phyloP scores from a whole-genome alignment of 495 filamentous ascomycete species.

The Podospora didyma region DNA sequence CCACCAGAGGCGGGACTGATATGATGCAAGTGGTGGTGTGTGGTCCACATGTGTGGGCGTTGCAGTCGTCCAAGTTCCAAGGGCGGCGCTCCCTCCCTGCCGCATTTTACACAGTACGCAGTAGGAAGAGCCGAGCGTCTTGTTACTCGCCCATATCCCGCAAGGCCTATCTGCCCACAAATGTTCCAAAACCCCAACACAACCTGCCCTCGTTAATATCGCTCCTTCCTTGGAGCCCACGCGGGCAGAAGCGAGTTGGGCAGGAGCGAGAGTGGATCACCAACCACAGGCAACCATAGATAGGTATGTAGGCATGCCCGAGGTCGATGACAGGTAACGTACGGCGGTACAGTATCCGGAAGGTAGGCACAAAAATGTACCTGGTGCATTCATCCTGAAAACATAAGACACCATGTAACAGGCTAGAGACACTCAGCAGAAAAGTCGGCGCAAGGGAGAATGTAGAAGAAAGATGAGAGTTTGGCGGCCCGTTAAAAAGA shows the following conservation, averaged over 20 bases:
- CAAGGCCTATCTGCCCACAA: too few species aligned
- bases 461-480: too few species aligned
- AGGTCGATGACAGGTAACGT: background rate
- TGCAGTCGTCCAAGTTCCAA: background rate
- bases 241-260: slow-evolving; percentile 28
- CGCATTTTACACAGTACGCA: background rate
- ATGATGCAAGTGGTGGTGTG: background rate
- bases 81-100: background rate
- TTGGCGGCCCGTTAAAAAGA: background rate
- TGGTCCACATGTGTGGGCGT: background rate
- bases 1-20: too few species aligned
- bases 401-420: too few species aligned
- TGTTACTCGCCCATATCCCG: too few species aligned
- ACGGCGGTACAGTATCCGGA: too few species aligned
- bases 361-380: too few species aligned
- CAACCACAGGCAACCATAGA: too few species aligned
- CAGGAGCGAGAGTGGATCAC: too few species aligned
- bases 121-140: background rate
- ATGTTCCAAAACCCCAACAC: background rate
- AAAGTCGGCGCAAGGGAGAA: too few species aligned
- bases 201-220: background rate
- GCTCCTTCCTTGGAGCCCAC: slow-evolving; percentile 17
- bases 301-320: background rate
- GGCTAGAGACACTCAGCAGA: too few species aligned
- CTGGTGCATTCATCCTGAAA: too few species aligned